Evolutionary conservation across 2,329 filamentous ascomycete genomes (phyloP), one percentile per base, ranked within the genome.

Genomic region (Lachnellula cervina): DNA sequence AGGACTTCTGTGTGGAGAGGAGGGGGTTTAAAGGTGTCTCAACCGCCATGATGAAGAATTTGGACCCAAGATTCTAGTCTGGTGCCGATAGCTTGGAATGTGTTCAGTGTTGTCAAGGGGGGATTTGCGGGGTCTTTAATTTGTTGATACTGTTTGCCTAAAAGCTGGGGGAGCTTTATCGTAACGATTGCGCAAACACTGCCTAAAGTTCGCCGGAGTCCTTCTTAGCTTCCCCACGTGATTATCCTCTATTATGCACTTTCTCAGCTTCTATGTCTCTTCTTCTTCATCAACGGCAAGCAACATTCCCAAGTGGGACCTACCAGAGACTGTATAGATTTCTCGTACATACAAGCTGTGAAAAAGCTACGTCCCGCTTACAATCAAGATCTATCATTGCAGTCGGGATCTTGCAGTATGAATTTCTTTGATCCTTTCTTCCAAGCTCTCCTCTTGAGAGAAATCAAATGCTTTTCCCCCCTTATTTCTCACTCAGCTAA

Each of bases 1-100:
- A 80, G 63, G 83, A 80, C 72, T 84, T 87, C 66, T 84, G 80
- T 56, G 77, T 79, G 5, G 86, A 89, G 47, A 90, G 70, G 59
- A 89, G 78, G 52, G 83, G 76, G 64, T 84, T 86, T 25, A 56
- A 40, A 34, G 47, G 34, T 17, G 62, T 40, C 11, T 70, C 61
- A 58, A 76, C 72, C 55, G 76, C 76, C 80, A 85, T 86, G 52
- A 48, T 73, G 66, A 40, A 51, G 11, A 32, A 11, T 32, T 13
- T 32, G 28, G 28, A 32, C 28, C 28, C 28, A 11, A 32, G 28
- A 32, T 32, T 32, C 28, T 32, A 32, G 2, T 11, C 9, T 32
- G 28, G 28, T 32, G 43, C 21, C 23, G 28, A 48, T 25, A 21
- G 37, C 16, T 28, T 25, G 19, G 28, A 25, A 2, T 50, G 14